Base-by-base conservation (phyloP, 2,329 filamentous ascomycete genomes). In the Trichoderma aggressivum region DNA sequence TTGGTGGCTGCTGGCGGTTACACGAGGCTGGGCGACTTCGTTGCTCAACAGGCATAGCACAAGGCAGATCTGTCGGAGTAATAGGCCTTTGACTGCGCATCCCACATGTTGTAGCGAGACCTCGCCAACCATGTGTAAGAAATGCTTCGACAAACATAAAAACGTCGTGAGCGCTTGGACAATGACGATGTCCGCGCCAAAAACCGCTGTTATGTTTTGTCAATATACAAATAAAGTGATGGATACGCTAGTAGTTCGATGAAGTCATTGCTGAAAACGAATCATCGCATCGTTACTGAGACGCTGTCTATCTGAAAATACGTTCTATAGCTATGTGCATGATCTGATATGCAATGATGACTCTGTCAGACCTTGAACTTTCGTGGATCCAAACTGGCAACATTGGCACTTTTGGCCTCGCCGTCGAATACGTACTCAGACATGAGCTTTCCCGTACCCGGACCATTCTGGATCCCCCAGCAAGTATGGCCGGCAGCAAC, bases 391-490 rank as follows among this genome's bases (percentile, higher is more conserved):
- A 95, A 79, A 47, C 85, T 87, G 1, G 83, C 83, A 34, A 94
- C 85, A 73, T 90, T 86, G 5, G 92, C 91, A 75, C 91, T 94
- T 77, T 81, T 90, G 1, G 91, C 88, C 72, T 83, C 81, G 0
- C 92, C 92, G 69, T 94, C 92, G 76, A 94, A 89, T 2, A 96
- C 83, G 81, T 92, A 89, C 80, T 95, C 92, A 47, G 91, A 91
- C 84, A 96, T 91, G 50, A 95, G 80, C 81, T 91, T 93, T 5
- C 93, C 93, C 8, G 95, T 98, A 1, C 87, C 96, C 1, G 95
- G 94, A 0, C 90, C 94, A 82, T 99, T 98, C 83, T 98, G 95
- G 26, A 99, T 97, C 0, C 96, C 96, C 96, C 96, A 99, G 82
- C 95, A 98, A 1, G 94, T 97, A 84, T 99, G 96, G 0, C 96